phyloP scores from a whole-genome alignment of 202 grass and related monocot genomes.

The Panicum virgatum region DNA sequence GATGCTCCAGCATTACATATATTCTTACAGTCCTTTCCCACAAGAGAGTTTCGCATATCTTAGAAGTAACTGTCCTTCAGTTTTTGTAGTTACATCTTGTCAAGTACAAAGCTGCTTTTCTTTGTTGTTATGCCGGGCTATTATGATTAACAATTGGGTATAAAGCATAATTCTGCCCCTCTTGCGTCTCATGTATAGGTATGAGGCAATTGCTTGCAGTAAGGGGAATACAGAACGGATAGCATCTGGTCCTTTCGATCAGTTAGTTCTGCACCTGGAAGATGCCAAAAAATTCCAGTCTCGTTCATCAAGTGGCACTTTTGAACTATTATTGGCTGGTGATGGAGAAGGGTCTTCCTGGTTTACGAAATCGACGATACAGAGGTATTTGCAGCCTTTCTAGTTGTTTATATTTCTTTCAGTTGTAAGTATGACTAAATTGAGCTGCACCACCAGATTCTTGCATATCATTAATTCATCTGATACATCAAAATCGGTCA shows the following conservation, averaged over 20 bases:
- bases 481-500: slow-evolving; percentile 65
- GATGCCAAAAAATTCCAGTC: slow-evolving; percentile 66
- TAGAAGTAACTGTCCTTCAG: not conserved
- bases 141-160: slow-evolving; percentile 10
- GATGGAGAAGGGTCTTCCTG: slow-evolving; percentile 58
- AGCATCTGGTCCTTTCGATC: slow-evolving; percentile 73
- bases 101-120: not conserved
- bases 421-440: slow-evolving; percentile 25
- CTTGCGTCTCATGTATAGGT: slow-evolving; percentile 54
- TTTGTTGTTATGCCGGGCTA: not conserved
- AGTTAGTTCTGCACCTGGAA: slow-evolving; percentile 70
- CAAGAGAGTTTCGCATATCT: not conserved
- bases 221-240: slow-evolving; percentile 63
- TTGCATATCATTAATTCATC: slow-evolving; percentile 69
- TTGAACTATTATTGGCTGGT: slow-evolving; percentile 61
- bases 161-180: not conserved
- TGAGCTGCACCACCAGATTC: slow-evolving; percentile 56
- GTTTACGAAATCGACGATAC: slow-evolving; percentile 86
- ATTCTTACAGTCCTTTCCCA: not conserved
- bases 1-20: not conserved
- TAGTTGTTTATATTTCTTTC: slow-evolving; percentile 27
- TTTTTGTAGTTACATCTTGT: not conserved
- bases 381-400: slow-evolving; percentile 54
- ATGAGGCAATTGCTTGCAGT: slow-evolving; percentile 68
- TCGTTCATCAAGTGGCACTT: slow-evolving; percentile 55